Evolutionary conservation across 345 rosid genomes (phyloP).

Genomic region (Camelina sativa): DNA sequence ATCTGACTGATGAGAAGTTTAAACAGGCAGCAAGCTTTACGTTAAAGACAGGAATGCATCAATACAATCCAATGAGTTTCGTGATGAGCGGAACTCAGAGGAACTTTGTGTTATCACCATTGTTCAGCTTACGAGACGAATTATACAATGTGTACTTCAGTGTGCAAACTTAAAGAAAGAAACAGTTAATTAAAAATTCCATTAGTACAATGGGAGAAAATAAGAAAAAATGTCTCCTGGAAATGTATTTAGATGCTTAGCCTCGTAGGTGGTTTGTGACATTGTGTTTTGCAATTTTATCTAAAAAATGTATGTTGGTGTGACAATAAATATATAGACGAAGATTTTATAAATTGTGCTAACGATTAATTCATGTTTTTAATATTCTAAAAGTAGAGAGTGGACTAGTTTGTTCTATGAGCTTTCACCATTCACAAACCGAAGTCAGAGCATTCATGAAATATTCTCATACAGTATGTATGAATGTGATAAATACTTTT

Average conservation of each 20-base stretch:
- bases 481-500: neutral
- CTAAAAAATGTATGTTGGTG: constrained; percentile 34
- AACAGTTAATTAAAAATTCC: neutral
- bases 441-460: neutral
- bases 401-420: constrained; percentile 2
- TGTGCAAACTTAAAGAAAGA: constrained; percentile 48
- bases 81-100: constrained; percentile 62
- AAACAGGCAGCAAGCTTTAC: constrained; percentile 62
- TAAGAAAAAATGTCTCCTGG: constrained; percentile 6
- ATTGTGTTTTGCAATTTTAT: constrained; percentile 28
- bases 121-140: constrained; percentile 79
- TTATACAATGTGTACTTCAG: constrained; percentile 77
- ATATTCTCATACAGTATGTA: neutral
- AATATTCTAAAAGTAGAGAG: neutral
- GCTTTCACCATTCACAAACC: neutral
- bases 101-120: constrained; percentile 74
- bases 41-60: constrained; percentile 52
- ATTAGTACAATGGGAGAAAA: constrained; percentile 17
- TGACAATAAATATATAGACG: constrained; percentile 25
- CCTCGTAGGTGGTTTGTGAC: constrained; percentile 29
- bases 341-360: constrained; percentile 1
- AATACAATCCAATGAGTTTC: constrained; percentile 83
- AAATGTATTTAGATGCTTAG: constrained; percentile 31
- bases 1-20: constrained; percentile 37
- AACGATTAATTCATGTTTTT: neutral